Evolutionary conservation across 345 rosid species (phyloP), one percentile per base, ranked within the genome.

Genomic region (Citrus unshiu): DNA sequence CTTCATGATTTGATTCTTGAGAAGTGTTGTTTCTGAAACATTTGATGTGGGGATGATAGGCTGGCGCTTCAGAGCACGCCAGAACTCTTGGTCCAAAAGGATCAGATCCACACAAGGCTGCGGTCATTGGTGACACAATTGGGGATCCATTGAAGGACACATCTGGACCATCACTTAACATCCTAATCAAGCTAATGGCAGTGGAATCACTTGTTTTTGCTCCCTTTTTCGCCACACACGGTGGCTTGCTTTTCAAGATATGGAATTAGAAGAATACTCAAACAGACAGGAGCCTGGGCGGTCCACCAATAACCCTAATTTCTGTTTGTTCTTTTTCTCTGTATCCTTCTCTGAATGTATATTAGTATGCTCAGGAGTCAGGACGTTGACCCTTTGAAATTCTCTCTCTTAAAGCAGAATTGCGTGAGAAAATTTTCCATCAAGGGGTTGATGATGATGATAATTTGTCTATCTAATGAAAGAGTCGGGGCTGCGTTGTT

Each of bases 81-180:
- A 91, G 84, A 85, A 70, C 84, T 73, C 98, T 93, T 13, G 97
- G 98, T 24, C 99, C 99, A 6, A 91, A 92, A 81, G 99, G 99
- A 22, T 95, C 98, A 30, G 99, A 95, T 73, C 87, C 98, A 56
- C 97, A 95, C 87, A 95, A 93, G 91, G 99, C 97, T 5, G 98
- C 97, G 43, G 99, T 95, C 13, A 92, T 95, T 0, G 97, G 99
- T 1, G 98, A 95, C 90, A 95, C 98, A 64, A 88, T 95, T 1
- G 99, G 99, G 18, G 99, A 95, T 82, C 99, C 99, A 40, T 83
- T 95, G 85, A 95, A 95, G 86, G 98, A 95, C 83, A 95, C 98
- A 67, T 95, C 99, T 2, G 98, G 99, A 76, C 99, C 99, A 64
- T 95, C 99, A 6, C 91, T 95, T 75, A 95, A 93, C 91, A 95